A percentile compares a stretch with the other conserved stretches of the same genome.
phyloP scores from a whole-genome alignment of 352 stramenopile species.

The Pythium rhizo-oryzae region DNA sequence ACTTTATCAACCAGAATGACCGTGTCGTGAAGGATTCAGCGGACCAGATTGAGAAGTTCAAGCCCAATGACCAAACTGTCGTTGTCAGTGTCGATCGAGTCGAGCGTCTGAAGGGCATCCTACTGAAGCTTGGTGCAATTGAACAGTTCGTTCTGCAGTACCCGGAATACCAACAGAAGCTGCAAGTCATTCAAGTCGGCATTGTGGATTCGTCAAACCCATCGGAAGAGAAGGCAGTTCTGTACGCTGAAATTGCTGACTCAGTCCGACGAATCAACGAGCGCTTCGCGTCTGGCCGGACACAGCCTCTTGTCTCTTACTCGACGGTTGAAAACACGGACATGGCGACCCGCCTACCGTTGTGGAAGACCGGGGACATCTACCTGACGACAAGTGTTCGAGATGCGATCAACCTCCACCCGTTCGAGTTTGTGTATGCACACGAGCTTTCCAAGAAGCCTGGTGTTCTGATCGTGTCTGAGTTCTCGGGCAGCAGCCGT shows the following conservation, averaged over 20 bases:
- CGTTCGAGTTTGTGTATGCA: conserved; percentile 88
- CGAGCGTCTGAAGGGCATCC: conserved; percentile 97
- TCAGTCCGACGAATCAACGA: conserved; percentile 78
- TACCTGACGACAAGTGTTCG: conserved; percentile 78
- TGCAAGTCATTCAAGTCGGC: conserved; percentile 86
- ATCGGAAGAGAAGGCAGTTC: conserved; percentile 66
- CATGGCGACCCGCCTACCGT: conserved; percentile 65
- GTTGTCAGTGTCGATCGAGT: conserved; percentile 95
- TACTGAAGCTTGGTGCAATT: conserved; percentile 96
- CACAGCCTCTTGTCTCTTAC: conserved; percentile 67
- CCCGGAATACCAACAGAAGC: conserved; percentile 79
- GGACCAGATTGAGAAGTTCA: conserved; percentile 52
- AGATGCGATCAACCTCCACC: conserved; percentile 84
- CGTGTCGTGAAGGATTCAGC: conserved; percentile 56
- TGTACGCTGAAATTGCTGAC: conserved; percentile 60
- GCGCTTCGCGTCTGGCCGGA: conserved; percentile 41
- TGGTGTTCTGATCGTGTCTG: conserved; percentile 95
- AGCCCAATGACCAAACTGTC: conserved; percentile 64
- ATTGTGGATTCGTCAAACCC: conserved; percentile 78
- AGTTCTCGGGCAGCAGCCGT: conserved; percentile 97
- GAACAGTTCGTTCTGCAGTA: conserved; percentile 92
- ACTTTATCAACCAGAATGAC: conserved; percentile 56
- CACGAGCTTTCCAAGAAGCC: conserved; percentile 73
- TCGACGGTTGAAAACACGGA: conserved; percentile 83
- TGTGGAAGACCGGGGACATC: conserved; percentile 77